Conservation (phyloP, 2,329 filamentous ascomycete genomes). For the Pseudohalonectria lignicola region DNA sequence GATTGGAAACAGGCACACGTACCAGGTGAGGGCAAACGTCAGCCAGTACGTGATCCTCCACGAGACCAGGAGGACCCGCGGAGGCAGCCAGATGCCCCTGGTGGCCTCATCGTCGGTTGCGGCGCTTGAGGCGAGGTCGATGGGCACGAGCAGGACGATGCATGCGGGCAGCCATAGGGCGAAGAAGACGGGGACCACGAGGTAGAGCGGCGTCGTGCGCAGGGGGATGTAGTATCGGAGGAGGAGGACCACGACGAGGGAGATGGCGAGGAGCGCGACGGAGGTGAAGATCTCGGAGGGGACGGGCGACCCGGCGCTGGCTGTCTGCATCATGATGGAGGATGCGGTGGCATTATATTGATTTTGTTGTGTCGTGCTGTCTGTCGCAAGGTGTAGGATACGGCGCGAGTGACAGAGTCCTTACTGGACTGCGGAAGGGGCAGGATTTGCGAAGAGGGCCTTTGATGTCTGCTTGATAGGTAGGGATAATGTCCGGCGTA, state of each 20-base stretch:
- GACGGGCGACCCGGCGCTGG: constrained; percentile 40
- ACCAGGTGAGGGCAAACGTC: constrained; percentile 92
- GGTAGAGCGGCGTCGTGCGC: constrained; percentile 79
- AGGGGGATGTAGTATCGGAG: constrained; percentile 85
- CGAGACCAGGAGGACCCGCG: constrained; percentile 66
- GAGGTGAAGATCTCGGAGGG: constrained; percentile 72
- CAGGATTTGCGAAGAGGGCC: too few relatives aligned
- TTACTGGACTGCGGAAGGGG: too few relatives aligned
- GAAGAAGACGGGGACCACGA: constrained; percentile 87
- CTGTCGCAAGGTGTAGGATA: too few relatives aligned
- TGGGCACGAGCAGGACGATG: constrained; percentile 84
- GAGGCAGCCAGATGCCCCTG: constrained; percentile 79
- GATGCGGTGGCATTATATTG: not conserved
- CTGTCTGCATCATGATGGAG: constrained; percentile 9
- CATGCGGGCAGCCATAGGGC: constrained; percentile 87
- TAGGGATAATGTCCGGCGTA: too few relatives aligned
- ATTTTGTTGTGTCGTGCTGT: too few relatives aligned
- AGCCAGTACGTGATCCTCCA: constrained; percentile 98
- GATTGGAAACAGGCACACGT: too few relatives aligned
- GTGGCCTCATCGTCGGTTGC: constrained; percentile 58
- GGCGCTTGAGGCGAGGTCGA: constrained; percentile 84
- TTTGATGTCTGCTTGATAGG: too few relatives aligned
- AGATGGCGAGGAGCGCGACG: constrained; percentile 62
- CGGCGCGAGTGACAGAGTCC: too few relatives aligned
- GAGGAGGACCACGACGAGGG: constrained; percentile 67